These are phyloP conservation scores for Ogataea minuta DNA, from an alignment of 805 yeast species.

Conservation along the genomic window DNA sequence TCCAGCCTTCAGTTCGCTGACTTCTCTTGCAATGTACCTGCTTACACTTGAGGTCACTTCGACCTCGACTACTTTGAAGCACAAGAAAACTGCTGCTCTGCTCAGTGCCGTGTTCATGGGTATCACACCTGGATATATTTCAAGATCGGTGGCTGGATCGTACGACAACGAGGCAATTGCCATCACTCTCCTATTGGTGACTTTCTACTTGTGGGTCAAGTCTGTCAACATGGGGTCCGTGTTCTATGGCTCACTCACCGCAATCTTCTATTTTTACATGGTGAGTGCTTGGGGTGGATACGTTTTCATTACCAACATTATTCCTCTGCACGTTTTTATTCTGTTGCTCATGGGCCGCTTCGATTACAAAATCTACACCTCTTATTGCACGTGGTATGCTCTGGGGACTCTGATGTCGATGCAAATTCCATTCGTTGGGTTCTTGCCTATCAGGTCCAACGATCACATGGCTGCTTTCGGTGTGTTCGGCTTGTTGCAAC, in stretches of 20 bases:
- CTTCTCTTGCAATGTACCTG: slow-evolving; percentile 85
- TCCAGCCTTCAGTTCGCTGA: slow-evolving; percentile 91
- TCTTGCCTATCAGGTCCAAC: slow-evolving; percentile 92
- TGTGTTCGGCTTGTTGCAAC: slow-evolving; percentile 90
- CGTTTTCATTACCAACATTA: slow-evolving; percentile 95
- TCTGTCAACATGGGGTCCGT: slow-evolving; percentile 89
- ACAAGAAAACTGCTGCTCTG: slow-evolving; percentile 68
- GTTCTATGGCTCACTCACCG: slow-evolving; percentile 77
- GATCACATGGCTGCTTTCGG: slow-evolving; percentile 99
- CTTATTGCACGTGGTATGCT: slow-evolving; percentile 96
- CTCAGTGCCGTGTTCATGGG: slow-evolving; percentile 94
- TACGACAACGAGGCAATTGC: slow-evolving; percentile 99
- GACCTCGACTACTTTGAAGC: slow-evolving; percentile 33
- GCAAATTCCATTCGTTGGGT: slow-evolving; percentile 99
- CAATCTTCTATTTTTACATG: slow-evolving; percentile 94
- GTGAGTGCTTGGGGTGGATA: slow-evolving; percentile 99
- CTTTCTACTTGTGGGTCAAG: slow-evolving; percentile 95
- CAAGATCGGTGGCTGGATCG: slow-evolving; percentile 97
- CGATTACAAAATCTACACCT: slow-evolving; percentile 74
- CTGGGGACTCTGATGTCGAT: slow-evolving; percentile 96
- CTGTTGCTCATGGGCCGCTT: slow-evolving; percentile 93
- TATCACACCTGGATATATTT: slow-evolving; percentile 97
- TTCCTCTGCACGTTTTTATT: slow-evolving; percentile 92
- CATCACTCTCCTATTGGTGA: slow-evolving; percentile 89
- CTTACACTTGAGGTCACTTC: slow-evolving; percentile 90